Base-by-base conservation (phyloP, 129 eudicot species). In the Flaveria ramosissima region DNA sequence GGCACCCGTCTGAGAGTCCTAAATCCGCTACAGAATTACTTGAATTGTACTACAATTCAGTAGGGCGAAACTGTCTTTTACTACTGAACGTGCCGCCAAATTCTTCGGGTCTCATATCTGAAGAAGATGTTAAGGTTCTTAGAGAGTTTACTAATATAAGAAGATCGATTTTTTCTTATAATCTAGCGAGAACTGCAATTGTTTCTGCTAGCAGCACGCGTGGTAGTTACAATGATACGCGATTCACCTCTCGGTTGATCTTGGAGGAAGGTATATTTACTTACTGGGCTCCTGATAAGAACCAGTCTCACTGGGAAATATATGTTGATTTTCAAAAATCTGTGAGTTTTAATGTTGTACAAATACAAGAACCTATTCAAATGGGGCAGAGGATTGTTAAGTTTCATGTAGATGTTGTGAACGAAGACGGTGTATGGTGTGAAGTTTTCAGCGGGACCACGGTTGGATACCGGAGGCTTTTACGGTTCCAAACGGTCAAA, bases 31-130 rank as follows among this genome's bases (percentile, higher is more conserved):
- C 80, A 12, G 59, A 82, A 14, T 89, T 93, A 17, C 97, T 93
- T 15, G 89, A 90, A 23, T 78, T 93, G 26, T 90, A 88, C 86
- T 90, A 90, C 81, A 90, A 84, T 71, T 93, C 96, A 20, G 98
- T 85, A 4, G 98, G 98, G 39, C 75, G 96, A 81, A 93, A 93
- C 84, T 93, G 97, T 77, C 92, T 81, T 46, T 72, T 90, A 46
- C 81, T 90, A 43, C 88, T 88, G 23, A 93, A 93, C 9, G 87
- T 93, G 6, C 98, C 98, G 55, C 98, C 97, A 7, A 88, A 93
- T 68, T 86, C 92, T 11, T 88, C 91, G 13, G 98, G 98, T 56
- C 89, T 93, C 42, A 93, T 90, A 72, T 90, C 97, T 20, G 86
- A 84, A 36, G 75, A 86, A 89, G 98, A 93, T 72, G 55, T 88